Evolutionary conservation across 2,329 filamentous ascomycete species (phyloP), one percentile per base, ranked within the genome.

Genomic region (Trichoderma atroviride): DNA sequence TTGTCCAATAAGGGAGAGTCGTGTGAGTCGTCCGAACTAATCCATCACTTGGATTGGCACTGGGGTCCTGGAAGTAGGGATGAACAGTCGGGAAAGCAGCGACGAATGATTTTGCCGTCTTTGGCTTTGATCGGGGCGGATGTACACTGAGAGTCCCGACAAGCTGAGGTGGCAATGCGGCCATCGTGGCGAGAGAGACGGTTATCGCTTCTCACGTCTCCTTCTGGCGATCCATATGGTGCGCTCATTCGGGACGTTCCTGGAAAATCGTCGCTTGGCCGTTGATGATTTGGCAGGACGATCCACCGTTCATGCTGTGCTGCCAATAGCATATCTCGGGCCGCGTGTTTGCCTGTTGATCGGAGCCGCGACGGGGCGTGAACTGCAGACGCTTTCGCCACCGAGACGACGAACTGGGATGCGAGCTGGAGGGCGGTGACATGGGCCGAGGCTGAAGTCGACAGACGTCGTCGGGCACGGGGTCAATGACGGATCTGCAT

Each of bases 311-410:
- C 53, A 37, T 29, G 53, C 55, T 31, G 27, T 27, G 31, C 55
- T 59, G 64, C 22, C 29, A 52, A 37, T 50, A 5, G 53, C 53
- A 29, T 22, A 19, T 33, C 53, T 27, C 43, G 19, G 37, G 62
- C 37, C 37, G 52, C 52, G 37, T 43, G 60, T 47, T 55, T 29
- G 35, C 31, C 33, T 33, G 63, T 22, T 66, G 63, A 63, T 66
- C 53, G 53, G 61, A 24, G 53, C 64, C 40, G 37, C 40, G 53
- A 58, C 33, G 64, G 22, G 57, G 29, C 55, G 37, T 50, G 31
- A n/a, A 11, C 64, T 52, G 64, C 55, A 31, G 52, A 52, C 64
- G 13, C 53, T 67, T 50, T 67, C 35, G 64, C 64, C 64, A 67
- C 64, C 10, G 37, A 29, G 50, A 22, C 13, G 19, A n/a, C n/a